Evolutionary conservation across 306 rosid genomes (phyloP), one percentile per base, ranked within the genome.

Genomic region (Cicer chorassanicum): DNA sequence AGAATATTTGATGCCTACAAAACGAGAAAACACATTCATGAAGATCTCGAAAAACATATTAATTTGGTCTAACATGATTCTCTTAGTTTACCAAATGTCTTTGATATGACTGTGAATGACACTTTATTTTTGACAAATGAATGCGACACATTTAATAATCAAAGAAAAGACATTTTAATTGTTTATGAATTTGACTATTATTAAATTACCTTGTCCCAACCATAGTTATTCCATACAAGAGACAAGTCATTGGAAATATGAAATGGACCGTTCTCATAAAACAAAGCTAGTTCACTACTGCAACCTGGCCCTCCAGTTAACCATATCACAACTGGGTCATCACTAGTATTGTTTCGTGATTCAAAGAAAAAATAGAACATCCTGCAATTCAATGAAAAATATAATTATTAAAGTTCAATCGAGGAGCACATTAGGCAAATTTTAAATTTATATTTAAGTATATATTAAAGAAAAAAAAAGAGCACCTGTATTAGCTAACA

Each of bases 241-340:
- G 98, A 93, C 84, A 88, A 68, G 68, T 93, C 83, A 8, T 79
- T 79, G 51, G 88, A 59, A 72, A 93, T 86, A 1, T 82, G 87
- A 29, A 93, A 91, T 42, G 98, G 98, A 34, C 98, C 98, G 74
- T 93, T 93, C 79, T 93, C 98, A 64, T 86, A 93, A 54, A 93
- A 93, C 88, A 93, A 65, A 13, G 97, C 96, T 19, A 93, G 71
- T 72, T 87, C 96, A 77, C 98, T 86, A 75, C 98, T 78, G 8
- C 98, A 93, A 2, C 98, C 98, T 70, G 98, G 98, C 56, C 98
- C 98, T 80, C 98, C 98, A n/a, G 97, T 91, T 67, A 93, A 74
- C 98, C 98, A 93, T 65, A 91, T 88, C 34, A 93, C 97, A 55
- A 93, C 69, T 0, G 97, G 96, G 67, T 88, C 93, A 60, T 79